These are phyloP conservation scores for Leishmania arabica DNA, from an alignment of 208 protist genomes.

Conservation along the genomic window DNA sequence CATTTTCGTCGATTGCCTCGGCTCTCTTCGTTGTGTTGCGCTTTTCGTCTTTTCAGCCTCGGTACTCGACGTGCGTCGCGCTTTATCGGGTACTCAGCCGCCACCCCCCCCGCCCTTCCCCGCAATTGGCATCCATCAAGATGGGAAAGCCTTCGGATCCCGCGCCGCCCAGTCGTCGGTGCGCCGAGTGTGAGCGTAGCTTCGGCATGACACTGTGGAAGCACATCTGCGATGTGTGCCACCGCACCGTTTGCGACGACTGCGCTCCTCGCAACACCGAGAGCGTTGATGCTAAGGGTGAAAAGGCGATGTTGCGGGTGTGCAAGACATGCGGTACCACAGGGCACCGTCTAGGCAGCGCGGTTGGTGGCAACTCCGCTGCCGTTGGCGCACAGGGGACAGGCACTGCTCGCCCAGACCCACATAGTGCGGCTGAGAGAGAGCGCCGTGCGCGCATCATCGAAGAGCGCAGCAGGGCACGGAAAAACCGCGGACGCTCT, in stretches of 20 bases:
- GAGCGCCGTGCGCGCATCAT: slow-evolving; percentile 36
- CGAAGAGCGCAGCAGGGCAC: slow-evolving; percentile 45
- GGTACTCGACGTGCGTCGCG: not conserved
- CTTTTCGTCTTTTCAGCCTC: not conserved
- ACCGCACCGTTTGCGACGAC: slow-evolving; percentile 59
- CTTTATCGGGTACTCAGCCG: not conserved
- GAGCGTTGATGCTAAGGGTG: slow-evolving; percentile 9
- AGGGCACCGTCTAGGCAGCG: slow-evolving; percentile 19
- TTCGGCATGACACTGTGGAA: slow-evolving; percentile 61
- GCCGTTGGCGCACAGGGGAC: not conserved
- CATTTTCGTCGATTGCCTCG: not conserved
- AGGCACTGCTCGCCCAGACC: slow-evolving; percentile 15
- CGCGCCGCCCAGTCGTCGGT: slow-evolving; percentile 22
- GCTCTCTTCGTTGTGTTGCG: not conserved
- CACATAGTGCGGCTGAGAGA: slow-evolving; percentile 44
- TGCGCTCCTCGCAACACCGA: slow-evolving; percentile 45
- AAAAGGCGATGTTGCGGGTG: slow-evolving; percentile 24
- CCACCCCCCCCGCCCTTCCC: not conserved
- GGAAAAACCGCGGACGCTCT: slow-evolving; percentile 26
- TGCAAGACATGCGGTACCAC: slow-evolving; percentile 17
- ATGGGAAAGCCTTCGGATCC: slow-evolving; percentile 7
- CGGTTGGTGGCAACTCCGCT: not conserved
- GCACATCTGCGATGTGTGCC: slow-evolving; percentile 57
- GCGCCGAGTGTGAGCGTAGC: slow-evolving; percentile 43
- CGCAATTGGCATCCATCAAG: not conserved